Evolutionary conservation across 495 filamentous ascomycete genomes (phyloP), one percentile per base, ranked within the genome.

Genomic region (Neurospora hispaniola): DNA sequence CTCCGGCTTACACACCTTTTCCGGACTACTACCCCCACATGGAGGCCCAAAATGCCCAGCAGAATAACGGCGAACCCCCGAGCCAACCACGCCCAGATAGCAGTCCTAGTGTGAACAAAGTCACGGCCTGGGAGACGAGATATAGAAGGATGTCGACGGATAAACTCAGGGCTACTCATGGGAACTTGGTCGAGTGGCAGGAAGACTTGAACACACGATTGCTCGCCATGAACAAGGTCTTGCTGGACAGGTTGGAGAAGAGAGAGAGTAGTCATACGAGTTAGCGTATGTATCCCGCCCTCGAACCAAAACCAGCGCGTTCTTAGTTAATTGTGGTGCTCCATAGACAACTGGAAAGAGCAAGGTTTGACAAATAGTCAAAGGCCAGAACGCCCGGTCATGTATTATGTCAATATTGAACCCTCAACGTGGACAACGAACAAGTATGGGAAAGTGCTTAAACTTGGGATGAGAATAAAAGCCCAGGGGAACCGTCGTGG

Each of bases 141-240:
- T 79, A 77, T 62, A 23, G 20, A 16, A 71, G 20, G n/a, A 76
- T 76, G 76, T 8, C 4, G 1, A 44, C 20, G 0, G 20, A 39
- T 4, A 20, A 48, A 23, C 70, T 79, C 41, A 41, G 70, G 7
- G 43, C 16, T 11, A 35, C 70, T 11, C 75, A 78, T 40, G 20
- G 46, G 71, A 40, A 73, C 16, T 16, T 79, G 69, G 35, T 54
- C 10, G 46, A 74, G 46, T 71, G 73, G 74, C 74, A 75, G 72
- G 74, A 76, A 40, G 74, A 79, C 46, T 12, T 76, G 71, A 73
- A 31, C 12, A 78, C 70, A 38, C 39, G 73, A 54, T 31, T 73
- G 35, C 23, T 75, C 41, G 74, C 77, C 16, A 76, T 79, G 73
- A 75, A 78, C 43, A 42, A 20, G 38, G 74, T 76, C 4, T 16